Percentiles rank a stretch among this genome's conserved stretches.
These are phyloP conservation scores for Trypanosoma lewisi DNA, from an alignment of 208 protist species.

Conservation along the genomic window DNA sequence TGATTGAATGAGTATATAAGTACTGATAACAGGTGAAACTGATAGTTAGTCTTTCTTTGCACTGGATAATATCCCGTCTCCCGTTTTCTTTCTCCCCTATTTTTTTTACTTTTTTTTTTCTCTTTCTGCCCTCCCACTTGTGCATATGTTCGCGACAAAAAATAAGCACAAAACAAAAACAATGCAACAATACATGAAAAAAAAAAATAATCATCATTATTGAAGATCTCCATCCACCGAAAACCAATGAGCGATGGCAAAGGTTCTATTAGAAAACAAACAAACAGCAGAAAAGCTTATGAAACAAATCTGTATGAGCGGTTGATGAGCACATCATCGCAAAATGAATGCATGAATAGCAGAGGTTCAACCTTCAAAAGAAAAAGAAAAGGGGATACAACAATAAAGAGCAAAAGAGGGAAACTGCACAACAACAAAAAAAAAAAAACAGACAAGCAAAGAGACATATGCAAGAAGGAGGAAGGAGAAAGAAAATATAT, in stretches of 20 bases:
- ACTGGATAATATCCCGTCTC: background rate
- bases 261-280: background rate
- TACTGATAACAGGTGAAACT: background rate
- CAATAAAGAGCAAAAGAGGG: background rate
- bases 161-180: no score
- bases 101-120: background rate
- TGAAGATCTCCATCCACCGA: background rate
- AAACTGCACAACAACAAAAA: slow-evolving; percentile 8
- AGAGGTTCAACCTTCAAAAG: background rate
- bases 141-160: no score
- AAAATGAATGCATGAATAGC: background rate
- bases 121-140: no score
- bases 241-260: background rate
- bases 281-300: background rate
- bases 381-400: background rate
- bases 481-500: background rate
- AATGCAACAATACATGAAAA: background rate
- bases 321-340: background rate
- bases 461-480: background rate
- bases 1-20: slow-evolving; percentile 1
- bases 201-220: background rate
- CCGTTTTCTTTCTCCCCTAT: background rate
- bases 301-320: background rate
- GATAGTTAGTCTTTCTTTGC: background rate
- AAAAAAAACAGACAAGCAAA: slow-evolving; percentile 9